Percentiles rank a stretch among this genome's conserved stretches.
Evolutionary conservation across 257 asterid species (phyloP).

Genomic region (Przewalskia tangutica): DNA sequence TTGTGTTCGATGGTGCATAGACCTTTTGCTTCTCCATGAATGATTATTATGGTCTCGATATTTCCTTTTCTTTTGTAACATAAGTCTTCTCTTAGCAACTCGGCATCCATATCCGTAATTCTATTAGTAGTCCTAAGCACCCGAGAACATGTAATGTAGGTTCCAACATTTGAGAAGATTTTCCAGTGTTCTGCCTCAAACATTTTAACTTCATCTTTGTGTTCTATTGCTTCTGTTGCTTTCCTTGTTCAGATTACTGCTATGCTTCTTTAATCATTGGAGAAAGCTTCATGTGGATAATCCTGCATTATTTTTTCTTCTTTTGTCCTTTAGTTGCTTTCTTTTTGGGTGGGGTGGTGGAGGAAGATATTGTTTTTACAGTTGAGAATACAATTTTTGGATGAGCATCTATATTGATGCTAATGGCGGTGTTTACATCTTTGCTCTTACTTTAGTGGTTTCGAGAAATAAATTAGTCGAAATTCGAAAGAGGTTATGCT

Average conservation of each 20-base stretch:
- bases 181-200: neutral
- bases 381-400: neutral
- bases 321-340: neutral
- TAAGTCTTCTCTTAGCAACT: neutral
- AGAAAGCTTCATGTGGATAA: neutral
- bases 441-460: neutral
- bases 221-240: neutral
- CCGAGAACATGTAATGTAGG: neutral
- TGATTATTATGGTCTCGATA: neutral
- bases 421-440: neutral
- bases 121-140: neutral
- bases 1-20: neutral
- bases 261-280: neutral
- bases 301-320: neutral
- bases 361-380: neutral
- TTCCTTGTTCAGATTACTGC: neutral
- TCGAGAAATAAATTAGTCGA: neutral
- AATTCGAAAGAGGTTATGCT: neutral
- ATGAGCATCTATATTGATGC: neutral
- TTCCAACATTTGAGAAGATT: neutral
- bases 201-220: neutral
- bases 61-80: neutral
- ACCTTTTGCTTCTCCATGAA: neutral
- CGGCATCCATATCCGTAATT: neutral
- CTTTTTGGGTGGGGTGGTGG: neutral